Evolutionary conservation across 352 stramenopile species (phyloP).

Genomic region (Phytopythium aichiense): DNA sequence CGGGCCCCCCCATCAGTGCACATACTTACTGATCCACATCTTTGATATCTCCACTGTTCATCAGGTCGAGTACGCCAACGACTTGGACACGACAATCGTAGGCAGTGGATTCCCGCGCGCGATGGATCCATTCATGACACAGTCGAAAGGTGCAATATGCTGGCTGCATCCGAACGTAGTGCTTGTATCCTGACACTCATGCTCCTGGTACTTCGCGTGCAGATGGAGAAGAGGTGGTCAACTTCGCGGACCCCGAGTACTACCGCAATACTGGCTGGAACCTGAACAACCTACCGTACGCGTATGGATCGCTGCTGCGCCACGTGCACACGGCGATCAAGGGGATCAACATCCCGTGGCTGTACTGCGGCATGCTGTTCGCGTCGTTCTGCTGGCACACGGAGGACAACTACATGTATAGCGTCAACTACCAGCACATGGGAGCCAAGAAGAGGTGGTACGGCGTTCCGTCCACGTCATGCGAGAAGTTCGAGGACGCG

Average conservation of each 20-base stretch:
- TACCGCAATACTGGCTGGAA: slow-evolving; percentile 93
- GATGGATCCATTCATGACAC: slow-evolving; percentile 25
- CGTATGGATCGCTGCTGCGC: slow-evolving; percentile 89
- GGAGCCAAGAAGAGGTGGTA: slow-evolving; percentile 98
- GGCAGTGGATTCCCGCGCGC: slow-evolving; percentile 77
- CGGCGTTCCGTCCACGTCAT: slow-evolving; percentile 55
- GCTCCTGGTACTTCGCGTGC: background rate
- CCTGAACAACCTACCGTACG: slow-evolving; percentile 96
- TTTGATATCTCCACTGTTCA: background rate
- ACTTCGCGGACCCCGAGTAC: slow-evolving; percentile 58
- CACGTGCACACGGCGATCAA: slow-evolving; percentile 94
- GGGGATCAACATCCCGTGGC: slow-evolving; percentile 97
- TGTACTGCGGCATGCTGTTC: slow-evolving; percentile 98
- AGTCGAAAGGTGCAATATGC: slow-evolving; percentile 21
- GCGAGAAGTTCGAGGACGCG: slow-evolving; percentile 45
- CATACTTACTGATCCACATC: too few relatives aligned
- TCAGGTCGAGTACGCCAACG: slow-evolving; percentile 89
- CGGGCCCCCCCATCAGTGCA: too few relatives aligned
- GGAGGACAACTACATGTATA: slow-evolving; percentile 99
- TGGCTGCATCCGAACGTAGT: background rate
- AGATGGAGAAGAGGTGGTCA: slow-evolving; percentile 33
- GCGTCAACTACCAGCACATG: slow-evolving; percentile 98
- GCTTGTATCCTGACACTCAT: background rate
- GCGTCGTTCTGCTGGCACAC: slow-evolving; percentile 98
- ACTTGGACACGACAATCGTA: slow-evolving; percentile 77